Conservation (phyloP, 805 yeast species). For the Teunomyces pallodes region DNA sequence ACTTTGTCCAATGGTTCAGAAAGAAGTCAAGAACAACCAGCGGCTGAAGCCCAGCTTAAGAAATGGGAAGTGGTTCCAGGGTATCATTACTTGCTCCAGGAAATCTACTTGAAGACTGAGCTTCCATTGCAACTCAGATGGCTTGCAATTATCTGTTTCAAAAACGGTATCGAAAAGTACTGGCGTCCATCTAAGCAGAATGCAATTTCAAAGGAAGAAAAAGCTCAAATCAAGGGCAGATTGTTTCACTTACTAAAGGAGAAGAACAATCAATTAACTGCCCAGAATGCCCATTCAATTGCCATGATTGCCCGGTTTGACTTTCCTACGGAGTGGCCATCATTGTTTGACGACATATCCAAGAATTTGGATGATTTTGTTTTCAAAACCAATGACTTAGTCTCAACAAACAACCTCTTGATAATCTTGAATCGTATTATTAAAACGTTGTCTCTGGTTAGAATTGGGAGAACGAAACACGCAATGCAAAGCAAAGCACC, state of each 20-base stretch:
- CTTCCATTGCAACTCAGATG: conserved; percentile 70
- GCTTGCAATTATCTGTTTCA: conserved; percentile 84
- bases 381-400: conserved; percentile 40
- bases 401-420: conserved; percentile 60
- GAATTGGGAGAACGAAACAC: conserved; percentile 79
- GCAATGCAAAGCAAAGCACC: conserved; percentile 75
- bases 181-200: conserved; percentile 73
- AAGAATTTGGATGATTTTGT: conserved; percentile 43
- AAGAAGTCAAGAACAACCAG: conserved; percentile 49
- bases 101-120: conserved; percentile 55
- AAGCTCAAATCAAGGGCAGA: conserved; percentile 54
- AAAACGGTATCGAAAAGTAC: conserved; percentile 79
- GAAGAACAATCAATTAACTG: conserved; percentile 67
- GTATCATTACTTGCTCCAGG: conserved; percentile 55
- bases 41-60: conserved; percentile 69
- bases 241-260: conserved; percentile 63
- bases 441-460: conserved; percentile 68
- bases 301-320: conserved; percentile 79
- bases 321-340: conserved; percentile 86
- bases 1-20: conserved; percentile 37
- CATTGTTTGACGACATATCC: conserved; percentile 64
- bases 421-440: conserved; percentile 73
- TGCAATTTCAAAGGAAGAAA: conserved; percentile 62
- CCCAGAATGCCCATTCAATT: conserved; percentile 83
- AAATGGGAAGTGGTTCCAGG: conserved; percentile 67